A percentile compares a stretch with the other conserved stretches of the same genome.
These are phyloP conservation scores for Mucuna pruriens DNA, from an alignment of 306 rosid genomes.

Conservation along the genomic window DNA sequence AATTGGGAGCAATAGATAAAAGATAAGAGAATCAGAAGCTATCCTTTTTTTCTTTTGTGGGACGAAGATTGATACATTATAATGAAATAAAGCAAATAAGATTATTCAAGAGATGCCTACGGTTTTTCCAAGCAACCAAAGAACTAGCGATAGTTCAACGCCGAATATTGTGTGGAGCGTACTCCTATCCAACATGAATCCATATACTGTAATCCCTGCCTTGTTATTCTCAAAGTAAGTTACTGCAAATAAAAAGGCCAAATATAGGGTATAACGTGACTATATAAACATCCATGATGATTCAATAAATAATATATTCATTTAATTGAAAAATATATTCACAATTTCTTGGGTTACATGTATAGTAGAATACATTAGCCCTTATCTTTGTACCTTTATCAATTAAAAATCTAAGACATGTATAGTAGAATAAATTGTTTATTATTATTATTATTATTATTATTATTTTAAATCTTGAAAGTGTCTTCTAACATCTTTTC, in stretches of 20 bases:
- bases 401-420: background rate
- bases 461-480: too few relatives aligned
- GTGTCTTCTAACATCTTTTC: background rate
- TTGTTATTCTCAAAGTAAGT: slow-evolving; percentile 82
- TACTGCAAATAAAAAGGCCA: slow-evolving; percentile 55
- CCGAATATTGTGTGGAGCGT: slow-evolving; percentile 85
- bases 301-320: background rate
- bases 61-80: background rate
- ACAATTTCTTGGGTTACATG: background rate
- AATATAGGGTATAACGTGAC: background rate
- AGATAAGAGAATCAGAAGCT: background rate
- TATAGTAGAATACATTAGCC: background rate
- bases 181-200: slow-evolving; percentile 80
- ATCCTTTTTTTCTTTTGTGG: background rate
- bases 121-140: slow-evolving; percentile 93
- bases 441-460: too few relatives aligned
- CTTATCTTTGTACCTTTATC: background rate
- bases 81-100: background rate
- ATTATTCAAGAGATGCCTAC: slow-evolving; percentile 56
- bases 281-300: background rate
- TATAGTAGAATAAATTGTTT: too few relatives aligned
- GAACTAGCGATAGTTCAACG: slow-evolving; percentile 72
- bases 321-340: background rate
- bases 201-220: slow-evolving; percentile 84
- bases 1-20: background rate